Base-by-base conservation (phyloP, 139 green algal species). In the Micromonas pusilla region DNA sequence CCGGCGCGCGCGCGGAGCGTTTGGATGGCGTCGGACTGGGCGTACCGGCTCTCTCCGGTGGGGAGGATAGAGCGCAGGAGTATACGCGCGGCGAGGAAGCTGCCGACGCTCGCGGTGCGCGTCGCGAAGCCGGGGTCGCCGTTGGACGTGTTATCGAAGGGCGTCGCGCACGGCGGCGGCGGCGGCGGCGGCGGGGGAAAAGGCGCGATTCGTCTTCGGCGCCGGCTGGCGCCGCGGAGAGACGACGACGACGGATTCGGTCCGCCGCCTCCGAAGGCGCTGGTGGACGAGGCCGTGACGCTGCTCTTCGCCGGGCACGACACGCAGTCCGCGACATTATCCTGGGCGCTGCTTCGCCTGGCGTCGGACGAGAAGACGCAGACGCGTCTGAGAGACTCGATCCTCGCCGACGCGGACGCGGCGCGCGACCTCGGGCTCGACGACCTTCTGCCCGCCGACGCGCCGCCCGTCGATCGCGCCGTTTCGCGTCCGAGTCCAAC, bases 301-400 rank as follows among this genome's bases (percentile, higher is more conserved):
- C 37, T 75, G 1, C 53, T 75, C 28, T 75, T 75, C 37, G 68
- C 68, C 21, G 68, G 68, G 28, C 68, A 75, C 68, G 68, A 75
- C 37, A 75, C 68, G 68, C 68, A 75, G 30, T 62, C 34, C 21
- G 68, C 68, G 68, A 75, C 68, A 16, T 36, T 75, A 6, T 75
- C 37, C 20, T 75, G 68, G 68, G 36, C 34, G 2, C 37, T 75
- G 25, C 30, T 75, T 34, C 37, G 38, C 19, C 68, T 75, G 34
- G 30, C 53, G 23, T 5, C 36, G 4, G 23, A 75, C 25, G 37
- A 30, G 5, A 33, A 60, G 36, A 33, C 53, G 31, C 68, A 75
- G 38, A 31, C 20, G 21, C 34, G 62, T 21, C 30, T 75, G 20
- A 23, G 68, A n/a, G n/a, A n/a, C n/a, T n/a, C n/a, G n/a, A 64